phyloP scores from a whole-genome alignment of 2,329 filamentous ascomycete species.

The Paecilomyces dactylethromorphus region DNA sequence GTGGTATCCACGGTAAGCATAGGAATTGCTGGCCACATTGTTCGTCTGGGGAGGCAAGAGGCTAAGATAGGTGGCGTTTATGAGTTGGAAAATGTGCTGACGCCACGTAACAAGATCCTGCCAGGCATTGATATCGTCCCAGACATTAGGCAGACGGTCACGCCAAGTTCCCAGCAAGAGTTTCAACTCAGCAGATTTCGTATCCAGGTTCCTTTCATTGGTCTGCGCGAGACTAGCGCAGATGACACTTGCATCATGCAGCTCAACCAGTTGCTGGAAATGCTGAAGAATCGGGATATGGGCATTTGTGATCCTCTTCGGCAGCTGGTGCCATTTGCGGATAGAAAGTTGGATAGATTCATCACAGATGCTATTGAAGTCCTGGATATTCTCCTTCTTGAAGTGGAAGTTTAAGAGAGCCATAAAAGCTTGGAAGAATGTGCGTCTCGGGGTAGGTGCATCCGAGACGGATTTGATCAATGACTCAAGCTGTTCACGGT shows the following conservation, averaged over 20 bases:
- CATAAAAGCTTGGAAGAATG: slow-evolving; percentile 99
- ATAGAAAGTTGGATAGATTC: slow-evolving; percentile 97
- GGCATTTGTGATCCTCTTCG: slow-evolving; percentile 83
- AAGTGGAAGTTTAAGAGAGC: slow-evolving; percentile 88
- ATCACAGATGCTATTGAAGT: slow-evolving; percentile 87
- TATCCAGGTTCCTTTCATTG: slow-evolving; percentile 76
- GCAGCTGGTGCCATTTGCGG: slow-evolving; percentile 98
- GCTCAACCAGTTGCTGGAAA: slow-evolving; percentile 94
- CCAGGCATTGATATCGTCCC: slow-evolving; percentile 99
- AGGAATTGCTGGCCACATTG: slow-evolving; percentile 82
- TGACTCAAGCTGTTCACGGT: slow-evolving; percentile 81
- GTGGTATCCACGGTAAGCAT: slow-evolving; percentile 94
- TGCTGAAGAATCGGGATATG: slow-evolving; percentile 93
- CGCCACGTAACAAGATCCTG: slow-evolving; percentile 99
- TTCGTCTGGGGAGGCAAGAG: slow-evolving; percentile 73
- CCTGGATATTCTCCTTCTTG: slow-evolving; percentile 69
- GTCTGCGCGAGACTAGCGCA: slow-evolving; percentile 85
- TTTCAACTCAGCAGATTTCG: slow-evolving; percentile 93
- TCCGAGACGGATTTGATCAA: slow-evolving; percentile 98
- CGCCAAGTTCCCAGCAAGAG: slow-evolving; percentile 90
- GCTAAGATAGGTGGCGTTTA: slow-evolving; percentile 87
- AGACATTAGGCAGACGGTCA: slow-evolving; percentile 90
- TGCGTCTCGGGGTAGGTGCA: slow-evolving; percentile 83
- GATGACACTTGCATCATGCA: slow-evolving; percentile 96
- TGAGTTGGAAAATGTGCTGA: slow-evolving; percentile 96